Conservation (phyloP, 306 rosid genomes). For the Dryas alaskensis region DNA sequence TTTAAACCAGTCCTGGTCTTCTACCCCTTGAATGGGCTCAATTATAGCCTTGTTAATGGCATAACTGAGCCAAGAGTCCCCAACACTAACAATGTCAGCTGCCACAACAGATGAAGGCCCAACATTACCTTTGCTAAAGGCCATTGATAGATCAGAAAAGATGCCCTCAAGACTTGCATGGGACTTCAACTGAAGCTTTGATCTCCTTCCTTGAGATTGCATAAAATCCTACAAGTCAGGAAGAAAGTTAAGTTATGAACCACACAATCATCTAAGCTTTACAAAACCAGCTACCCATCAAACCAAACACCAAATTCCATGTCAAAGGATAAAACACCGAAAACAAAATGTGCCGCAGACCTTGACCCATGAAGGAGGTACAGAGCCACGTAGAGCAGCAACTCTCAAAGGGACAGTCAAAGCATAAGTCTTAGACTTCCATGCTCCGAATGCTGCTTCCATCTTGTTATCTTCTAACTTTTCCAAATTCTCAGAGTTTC, state of each 20-base stretch:
- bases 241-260: constrained; percentile 8
- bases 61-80: constrained; percentile 86
- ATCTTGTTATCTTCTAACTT: constrained; percentile 44
- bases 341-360: constrained; percentile 32
- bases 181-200: constrained; percentile 57
- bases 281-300: not conserved
- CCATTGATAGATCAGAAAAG: constrained; percentile 56
- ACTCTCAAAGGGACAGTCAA: constrained; percentile 78
- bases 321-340: constrained; percentile 3
- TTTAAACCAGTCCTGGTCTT: constrained; percentile 88
- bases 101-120: constrained; percentile 62
- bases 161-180: constrained; percentile 60
- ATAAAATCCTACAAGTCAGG: constrained; percentile 64
- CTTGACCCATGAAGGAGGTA: constrained; percentile 97
- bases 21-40: constrained; percentile 69
- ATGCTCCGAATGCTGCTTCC: constrained; percentile 57
- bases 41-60: constrained; percentile 62
- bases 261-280: not conserved
- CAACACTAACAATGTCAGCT: constrained; percentile 74
- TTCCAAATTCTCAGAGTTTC: constrained; percentile 17
- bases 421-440: constrained; percentile 82
- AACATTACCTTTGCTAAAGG: constrained; percentile 47
- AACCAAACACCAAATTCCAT: not conserved
- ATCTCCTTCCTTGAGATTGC: constrained; percentile 76
- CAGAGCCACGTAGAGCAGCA: constrained; percentile 79